Conservation (phyloP, 1,284 basidiomycete species). For the Mycena citricolor region DNA sequence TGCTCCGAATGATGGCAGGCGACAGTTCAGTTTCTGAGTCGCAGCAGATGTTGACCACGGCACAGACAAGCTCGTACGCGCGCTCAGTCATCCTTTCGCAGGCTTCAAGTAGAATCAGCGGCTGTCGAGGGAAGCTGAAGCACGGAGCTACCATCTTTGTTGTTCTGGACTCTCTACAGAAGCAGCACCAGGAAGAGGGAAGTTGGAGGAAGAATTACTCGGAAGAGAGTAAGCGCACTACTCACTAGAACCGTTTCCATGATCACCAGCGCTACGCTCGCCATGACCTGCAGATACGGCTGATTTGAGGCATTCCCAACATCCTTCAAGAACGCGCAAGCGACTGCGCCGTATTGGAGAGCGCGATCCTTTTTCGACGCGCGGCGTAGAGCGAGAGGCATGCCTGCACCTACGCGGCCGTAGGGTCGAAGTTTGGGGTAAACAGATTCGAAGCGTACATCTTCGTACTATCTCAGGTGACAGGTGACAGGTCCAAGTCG, state of each 20-base stretch:
- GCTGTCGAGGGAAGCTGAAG: not conserved
- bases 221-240: constrained; percentile 40
- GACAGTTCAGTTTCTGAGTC: constrained; percentile 20
- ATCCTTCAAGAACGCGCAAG: constrained; percentile 14
- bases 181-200: not conserved
- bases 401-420: no score
- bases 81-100: constrained; percentile 18
- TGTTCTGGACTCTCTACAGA: constrained; percentile 13
- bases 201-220: not conserved
- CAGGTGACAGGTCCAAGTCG: no score
- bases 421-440: no score
- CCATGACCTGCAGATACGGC: constrained; percentile 20
- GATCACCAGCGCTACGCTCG: constrained; percentile 16
- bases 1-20: constrained; percentile 18
- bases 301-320: constrained; percentile 20
- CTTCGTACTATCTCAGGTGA: no score
- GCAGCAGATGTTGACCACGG: constrained; percentile 21
- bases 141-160: constrained; percentile 13
- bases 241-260: constrained; percentile 20
- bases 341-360: constrained; percentile 18
- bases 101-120: constrained; percentile 4
- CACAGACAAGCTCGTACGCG: constrained; percentile 18
- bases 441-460: no score
- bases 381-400: constrained; percentile 6
- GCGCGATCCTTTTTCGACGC: constrained; percentile 5